Evolutionary conservation across 2,329 filamentous ascomycete genomes (phyloP).

Genomic region (Clonostachys rhizophaga): DNA sequence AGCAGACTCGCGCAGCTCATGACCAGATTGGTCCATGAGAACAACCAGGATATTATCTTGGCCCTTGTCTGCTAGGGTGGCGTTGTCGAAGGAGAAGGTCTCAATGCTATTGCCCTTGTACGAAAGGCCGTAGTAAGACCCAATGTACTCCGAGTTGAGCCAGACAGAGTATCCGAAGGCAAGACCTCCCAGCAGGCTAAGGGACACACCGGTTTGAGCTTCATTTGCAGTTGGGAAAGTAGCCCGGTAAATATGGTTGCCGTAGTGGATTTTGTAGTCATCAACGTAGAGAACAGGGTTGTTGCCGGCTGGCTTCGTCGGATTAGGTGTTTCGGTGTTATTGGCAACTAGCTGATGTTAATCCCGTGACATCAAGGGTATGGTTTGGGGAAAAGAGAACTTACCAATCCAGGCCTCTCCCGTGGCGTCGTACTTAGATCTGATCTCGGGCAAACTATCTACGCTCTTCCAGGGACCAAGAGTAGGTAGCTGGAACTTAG

Average conservation of each 20-base stretch:
- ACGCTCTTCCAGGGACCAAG: constrained; percentile 39
- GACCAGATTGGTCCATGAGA: constrained; percentile 55
- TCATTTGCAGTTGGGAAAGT: constrained; percentile 35
- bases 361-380: constrained; percentile 7
- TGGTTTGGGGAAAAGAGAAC: background rate
- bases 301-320: constrained; percentile 37
- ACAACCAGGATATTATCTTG: constrained; percentile 45
- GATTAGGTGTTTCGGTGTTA: constrained; percentile 42
- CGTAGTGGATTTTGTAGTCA: constrained; percentile 50
- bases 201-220: constrained; percentile 33
- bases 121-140: constrained; percentile 47
- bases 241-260: constrained; percentile 49
- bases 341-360: constrained; percentile 25
- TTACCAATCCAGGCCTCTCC: constrained; percentile 35
- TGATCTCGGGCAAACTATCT: constrained; percentile 43
- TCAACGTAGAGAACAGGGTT: constrained; percentile 52
- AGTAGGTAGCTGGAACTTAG: constrained; percentile 26
- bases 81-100: constrained; percentile 45
- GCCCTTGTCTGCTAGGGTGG: constrained; percentile 28
- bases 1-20: constrained; percentile 45
- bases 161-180: constrained; percentile 54
- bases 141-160: constrained; percentile 52
- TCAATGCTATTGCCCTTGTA: constrained; percentile 25
- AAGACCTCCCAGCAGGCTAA: constrained; percentile 47
- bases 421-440: constrained; percentile 32